Percentiles rank a stretch among this genome's conserved stretches.
phyloP scores from a whole-genome alignment of 768 basidiomycete genomes.

The Sarcodon sp. region DNA sequence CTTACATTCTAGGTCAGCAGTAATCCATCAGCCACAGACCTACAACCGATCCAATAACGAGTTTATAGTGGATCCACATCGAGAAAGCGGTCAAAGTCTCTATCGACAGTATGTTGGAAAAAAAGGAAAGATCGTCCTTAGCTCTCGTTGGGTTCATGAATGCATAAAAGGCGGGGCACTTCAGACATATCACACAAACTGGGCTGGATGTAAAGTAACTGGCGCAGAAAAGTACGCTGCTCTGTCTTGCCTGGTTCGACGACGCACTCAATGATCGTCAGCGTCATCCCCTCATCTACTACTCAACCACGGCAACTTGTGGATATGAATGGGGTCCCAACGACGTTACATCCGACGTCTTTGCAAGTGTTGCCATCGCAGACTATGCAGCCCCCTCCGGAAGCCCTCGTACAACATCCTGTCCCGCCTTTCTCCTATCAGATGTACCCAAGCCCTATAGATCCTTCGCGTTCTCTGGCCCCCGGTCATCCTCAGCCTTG shows the following conservation, averaged over 20 bases:
- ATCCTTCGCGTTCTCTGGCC: slow-evolving; percentile 31
- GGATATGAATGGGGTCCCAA: not conserved
- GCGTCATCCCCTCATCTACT: slow-evolving; percentile 1
- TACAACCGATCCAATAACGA: not conserved
- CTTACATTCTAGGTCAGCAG: slow-evolving; percentile 64
- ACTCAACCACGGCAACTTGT: slow-evolving; percentile 9
- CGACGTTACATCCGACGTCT: slow-evolving; percentile 1
- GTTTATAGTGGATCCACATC: slow-evolving; percentile 59
- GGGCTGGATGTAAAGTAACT: slow-evolving; percentile 72
- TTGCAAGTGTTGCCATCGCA: slow-evolving; percentile 4
- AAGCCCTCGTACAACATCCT: slow-evolving; percentile 12
- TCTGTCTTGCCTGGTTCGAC: not conserved
- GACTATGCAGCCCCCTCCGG: slow-evolving; percentile 6
- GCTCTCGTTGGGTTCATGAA: slow-evolving; percentile 64
- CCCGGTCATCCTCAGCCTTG: slow-evolving; percentile 35
- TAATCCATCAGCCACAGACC: not conserved
- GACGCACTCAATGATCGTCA: slow-evolving; percentile 1
- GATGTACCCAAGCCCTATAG: slow-evolving; percentile 26
- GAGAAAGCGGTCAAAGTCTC: slow-evolving; percentile 68
- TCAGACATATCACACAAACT: slow-evolving; percentile 65
- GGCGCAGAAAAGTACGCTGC: slow-evolving; percentile 50
- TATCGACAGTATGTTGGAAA: slow-evolving; percentile 71
- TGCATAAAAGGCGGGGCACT: slow-evolving; percentile 59
- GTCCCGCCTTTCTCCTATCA: slow-evolving; percentile 15
- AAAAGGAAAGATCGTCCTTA: slow-evolving; percentile 68